phyloP scores from a whole-genome alignment of 75 land plant species.

The Cryptomeria japonica region DNA sequence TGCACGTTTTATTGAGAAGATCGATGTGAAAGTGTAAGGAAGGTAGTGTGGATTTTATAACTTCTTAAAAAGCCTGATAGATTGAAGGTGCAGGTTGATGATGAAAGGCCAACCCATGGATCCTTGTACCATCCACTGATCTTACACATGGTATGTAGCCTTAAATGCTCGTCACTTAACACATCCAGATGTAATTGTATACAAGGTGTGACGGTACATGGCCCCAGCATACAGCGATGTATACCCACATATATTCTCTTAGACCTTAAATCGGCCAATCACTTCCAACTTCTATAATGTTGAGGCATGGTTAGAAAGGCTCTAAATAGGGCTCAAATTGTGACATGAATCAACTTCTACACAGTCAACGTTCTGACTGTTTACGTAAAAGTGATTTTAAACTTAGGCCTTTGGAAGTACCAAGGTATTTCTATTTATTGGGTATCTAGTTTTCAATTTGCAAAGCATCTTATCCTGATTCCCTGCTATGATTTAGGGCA shows the following conservation, averaged over 20 bases:
- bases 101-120: not conserved
- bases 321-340: not conserved
- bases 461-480: not conserved
- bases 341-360: too few species aligned
- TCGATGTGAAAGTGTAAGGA: constrained; percentile 4
- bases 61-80: not conserved
- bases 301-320: not conserved
- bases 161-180: not conserved
- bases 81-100: constrained; percentile 2
- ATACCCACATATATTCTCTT: not conserved
- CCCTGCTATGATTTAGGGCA: not conserved
- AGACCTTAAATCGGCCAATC: not conserved
- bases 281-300: not conserved
- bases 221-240: not conserved
- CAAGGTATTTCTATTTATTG: not conserved
- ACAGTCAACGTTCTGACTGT: too few species aligned
- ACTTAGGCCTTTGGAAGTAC: not conserved
- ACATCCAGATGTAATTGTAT: not conserved
- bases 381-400: too few species aligned
- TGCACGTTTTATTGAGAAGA: constrained; percentile 9
- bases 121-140: constrained; percentile 4
- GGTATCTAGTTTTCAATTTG: not conserved
- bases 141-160: not conserved
- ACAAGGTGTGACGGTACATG: not conserved
- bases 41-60: not conserved